Percentiles rank a stretch among this genome's conserved stretches.
Conservation (phyloP, 352 stramenopile genomes). For the Phytopythium oedochilum region DNA sequence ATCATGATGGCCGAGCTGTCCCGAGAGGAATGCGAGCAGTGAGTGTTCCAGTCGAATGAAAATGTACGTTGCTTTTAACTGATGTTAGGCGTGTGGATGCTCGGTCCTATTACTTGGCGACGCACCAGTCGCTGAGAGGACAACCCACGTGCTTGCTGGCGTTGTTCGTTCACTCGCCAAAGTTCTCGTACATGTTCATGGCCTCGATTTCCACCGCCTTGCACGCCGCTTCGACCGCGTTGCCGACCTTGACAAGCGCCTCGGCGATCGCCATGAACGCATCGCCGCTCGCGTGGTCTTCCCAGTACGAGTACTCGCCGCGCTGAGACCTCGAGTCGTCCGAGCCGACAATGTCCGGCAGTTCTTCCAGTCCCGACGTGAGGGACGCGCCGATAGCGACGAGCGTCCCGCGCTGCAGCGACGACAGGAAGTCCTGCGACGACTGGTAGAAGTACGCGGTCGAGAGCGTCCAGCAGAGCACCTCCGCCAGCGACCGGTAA, state of each 20-base stretch:
- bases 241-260: constrained; percentile 37
- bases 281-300: constrained; percentile 42
- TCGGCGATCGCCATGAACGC: constrained; percentile 36
- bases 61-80: too few species aligned
- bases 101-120: too few species aligned
- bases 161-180: constrained; percentile 48
- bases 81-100: too few species aligned
- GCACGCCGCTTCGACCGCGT: constrained; percentile 14
- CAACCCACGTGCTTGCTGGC: too few species aligned
- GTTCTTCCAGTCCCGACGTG: constrained; percentile 47
- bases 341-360: constrained; percentile 46
- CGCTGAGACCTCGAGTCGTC: constrained; percentile 21
- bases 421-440: constrained; percentile 40
- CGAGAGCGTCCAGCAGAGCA: constrained; percentile 53
- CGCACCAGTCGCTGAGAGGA: too few species aligned
- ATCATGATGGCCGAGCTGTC: too few species aligned
- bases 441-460: constrained; percentile 60
- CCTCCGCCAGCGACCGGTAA: constrained; percentile 48
- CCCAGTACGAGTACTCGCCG: constrained; percentile 48
- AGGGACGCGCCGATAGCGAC: constrained; percentile 47
- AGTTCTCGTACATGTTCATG: constrained; percentile 72
- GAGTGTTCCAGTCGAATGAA: too few species aligned
- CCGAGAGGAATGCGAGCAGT: too few species aligned
- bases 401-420: constrained; percentile 52
- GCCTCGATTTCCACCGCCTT: constrained; percentile 33